Evolutionary conservation across 2,329 filamentous ascomycete genomes (phyloP).

Genomic region (Cercospora brassicicola): DNA sequence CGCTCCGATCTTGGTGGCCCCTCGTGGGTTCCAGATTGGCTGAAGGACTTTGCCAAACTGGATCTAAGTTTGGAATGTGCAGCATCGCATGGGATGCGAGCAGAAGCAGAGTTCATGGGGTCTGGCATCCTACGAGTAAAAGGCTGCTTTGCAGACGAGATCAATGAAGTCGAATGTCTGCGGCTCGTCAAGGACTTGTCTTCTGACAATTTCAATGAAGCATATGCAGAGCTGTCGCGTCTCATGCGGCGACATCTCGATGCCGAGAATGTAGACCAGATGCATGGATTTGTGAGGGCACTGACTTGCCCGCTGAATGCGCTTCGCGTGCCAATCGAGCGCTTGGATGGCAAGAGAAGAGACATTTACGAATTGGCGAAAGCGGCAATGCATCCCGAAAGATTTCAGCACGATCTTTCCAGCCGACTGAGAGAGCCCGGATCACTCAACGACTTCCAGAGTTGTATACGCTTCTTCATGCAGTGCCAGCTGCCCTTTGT

Average conservation of each 20-base stretch:
- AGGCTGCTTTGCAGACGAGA: constrained; percentile 7
- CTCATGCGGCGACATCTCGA: neutral
- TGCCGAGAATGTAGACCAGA: neutral
- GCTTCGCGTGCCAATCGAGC: neutral
- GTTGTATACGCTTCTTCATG: constrained; percentile 7
- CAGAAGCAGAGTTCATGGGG: neutral
- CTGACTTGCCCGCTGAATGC: constrained; percentile 7
- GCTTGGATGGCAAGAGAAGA: neutral
- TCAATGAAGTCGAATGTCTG: neutral
- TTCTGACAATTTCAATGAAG: neutral
- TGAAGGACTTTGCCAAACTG: neutral
- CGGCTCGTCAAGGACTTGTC: neutral
- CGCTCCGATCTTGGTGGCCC: constrained; percentile 8
- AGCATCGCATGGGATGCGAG: constrained; percentile 7
- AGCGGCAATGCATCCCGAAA: neutral
- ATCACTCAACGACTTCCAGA: neutral
- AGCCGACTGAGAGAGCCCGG: neutral
- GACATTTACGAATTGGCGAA: neutral
- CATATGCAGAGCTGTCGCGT: constrained; percentile 7
- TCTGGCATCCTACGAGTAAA: constrained; percentile 1
- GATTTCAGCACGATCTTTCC: neutral
- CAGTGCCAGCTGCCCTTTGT: constrained; percentile 9
- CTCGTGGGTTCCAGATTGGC: constrained; percentile 18
- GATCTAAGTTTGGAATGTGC: constrained; percentile 10
- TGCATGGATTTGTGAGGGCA: constrained; percentile 4